Base-by-base conservation (phyloP, 1,139 yeast genomes). In the Yamadazyma kanchanaburiensis region DNA sequence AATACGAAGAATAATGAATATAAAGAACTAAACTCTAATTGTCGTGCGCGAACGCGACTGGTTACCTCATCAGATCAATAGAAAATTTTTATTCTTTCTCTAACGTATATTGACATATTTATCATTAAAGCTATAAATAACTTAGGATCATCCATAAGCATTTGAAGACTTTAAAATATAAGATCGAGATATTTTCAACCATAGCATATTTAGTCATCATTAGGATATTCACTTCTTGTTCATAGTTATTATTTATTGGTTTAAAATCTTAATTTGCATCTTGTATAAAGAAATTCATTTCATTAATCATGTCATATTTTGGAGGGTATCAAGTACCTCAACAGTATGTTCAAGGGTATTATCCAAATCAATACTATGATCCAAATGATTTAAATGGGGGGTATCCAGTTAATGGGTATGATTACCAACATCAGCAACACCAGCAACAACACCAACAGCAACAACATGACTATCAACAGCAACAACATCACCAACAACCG, bases 271-370 rank as follows among this genome's bases (percentile, higher is more conserved):
- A n/a, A n/a, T n/a, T n/a, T n/a, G n/a, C n/a, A n/a, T n/a, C n/a
- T n/a, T n/a, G n/a, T n/a, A n/a, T n/a, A n/a, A n/a, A n/a, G n/a
- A n/a, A n/a, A n/a, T n/a, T n/a, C n/a, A n/a, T n/a, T n/a, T n/a
- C n/a, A n/a, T n/a, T n/a, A n/a, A 45, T 13, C 32, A 68, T 68
- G 74, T 55, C 72, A 28, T 67, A 64, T 51, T 66, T 63, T 49
- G 69, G 66, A 35, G 69, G 69, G 16, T 67, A 60, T 45, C 72
- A 63, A 45, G 51, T 56, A 19, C 60, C 69, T 26, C 71, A 60
- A 39, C 71, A 59, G 37, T 64, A 58, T 37, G 43, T 60, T 13
- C 68, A 60, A 38, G 59, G 58, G 9, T 58, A 53, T 35, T 59
- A 56, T 21, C 25, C 31, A 15, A 29, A 33, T n/a, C 67, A 58